Evolutionary conservation across 179 eudicot species (phyloP).

Genomic region (Beta lomatogona): DNA sequence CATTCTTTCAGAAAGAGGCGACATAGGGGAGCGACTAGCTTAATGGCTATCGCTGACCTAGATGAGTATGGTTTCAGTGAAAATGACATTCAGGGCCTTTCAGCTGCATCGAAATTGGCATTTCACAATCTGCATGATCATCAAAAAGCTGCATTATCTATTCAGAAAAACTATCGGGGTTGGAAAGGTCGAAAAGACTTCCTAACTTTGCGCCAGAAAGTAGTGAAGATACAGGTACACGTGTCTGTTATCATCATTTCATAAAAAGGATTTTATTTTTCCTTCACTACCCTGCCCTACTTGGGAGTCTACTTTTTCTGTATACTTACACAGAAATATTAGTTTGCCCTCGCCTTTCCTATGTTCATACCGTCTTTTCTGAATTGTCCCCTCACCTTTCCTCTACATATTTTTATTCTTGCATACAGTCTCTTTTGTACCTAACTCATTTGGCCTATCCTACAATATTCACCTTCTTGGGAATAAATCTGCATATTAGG

Average conservation of each 20-base stretch:
- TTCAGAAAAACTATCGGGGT: slow-evolving; percentile 88
- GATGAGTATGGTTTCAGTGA: slow-evolving; percentile 59
- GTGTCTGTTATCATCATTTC: slow-evolving; percentile 10
- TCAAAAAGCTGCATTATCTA: slow-evolving; percentile 73
- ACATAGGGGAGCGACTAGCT: slow-evolving; percentile 43
- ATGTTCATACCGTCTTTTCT: not conserved
- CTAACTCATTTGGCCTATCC: not conserved
- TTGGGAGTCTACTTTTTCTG: not conserved
- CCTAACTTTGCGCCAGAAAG: slow-evolving; percentile 76
- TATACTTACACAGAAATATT: not conserved
- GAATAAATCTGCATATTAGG: not conserved
- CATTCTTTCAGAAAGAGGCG: slow-evolving; percentile 84
- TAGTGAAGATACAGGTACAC: slow-evolving; percentile 93
- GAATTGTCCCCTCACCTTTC: not conserved
- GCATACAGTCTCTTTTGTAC: not conserved
- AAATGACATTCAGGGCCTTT: slow-evolving; percentile 58
- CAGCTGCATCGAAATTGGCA: slow-evolving; percentile 69
- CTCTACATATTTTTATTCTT: not conserved
- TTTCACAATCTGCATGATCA: slow-evolving; percentile 52
- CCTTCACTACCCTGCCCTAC: not conserved
- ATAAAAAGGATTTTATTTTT: not conserved
- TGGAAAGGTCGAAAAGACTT: slow-evolving; percentile 87
- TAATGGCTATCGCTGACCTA: slow-evolving; percentile 25
- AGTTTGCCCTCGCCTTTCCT: not conserved
- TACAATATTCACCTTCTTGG: not conserved